A percentile compares a stretch with the other conserved stretches of the same genome.
Evolutionary conservation across 768 basidiomycete species (phyloP).

Genomic region (Punctularia strigosozonata): DNA sequence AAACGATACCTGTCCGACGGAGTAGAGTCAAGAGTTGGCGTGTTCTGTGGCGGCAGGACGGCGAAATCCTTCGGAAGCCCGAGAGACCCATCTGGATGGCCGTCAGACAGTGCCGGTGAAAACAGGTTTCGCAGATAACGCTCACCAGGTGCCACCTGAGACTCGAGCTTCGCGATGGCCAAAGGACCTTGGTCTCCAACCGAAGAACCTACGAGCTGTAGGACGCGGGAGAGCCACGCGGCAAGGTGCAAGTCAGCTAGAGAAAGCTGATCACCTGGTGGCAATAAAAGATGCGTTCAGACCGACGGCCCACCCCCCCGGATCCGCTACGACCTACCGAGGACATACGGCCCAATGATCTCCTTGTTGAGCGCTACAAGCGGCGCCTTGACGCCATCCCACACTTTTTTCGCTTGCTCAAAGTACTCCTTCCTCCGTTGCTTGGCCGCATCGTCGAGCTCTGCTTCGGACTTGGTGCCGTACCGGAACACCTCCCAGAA

Average conservation of each 20-base stretch:
- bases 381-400: conserved; percentile 40
- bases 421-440: conserved; percentile 38
- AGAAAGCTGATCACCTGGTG: conserved; percentile 78
- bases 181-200: conserved; percentile 36
- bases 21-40: conserved; percentile 10
- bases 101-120: no score
- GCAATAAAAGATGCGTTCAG: neutral
- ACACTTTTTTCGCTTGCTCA: conserved; percentile 32
- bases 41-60: conserved; percentile 19
- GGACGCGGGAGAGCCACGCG: conserved; percentile 59
- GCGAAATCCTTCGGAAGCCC: conserved; percentile 34
- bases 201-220: conserved; percentile 43
- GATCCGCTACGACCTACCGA: conserved; percentile 33
- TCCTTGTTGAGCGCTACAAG: conserved; percentile 40
- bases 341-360: conserved; percentile 49
- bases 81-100: no score
- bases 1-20: conserved; percentile 24
- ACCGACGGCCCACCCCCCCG: neutral
- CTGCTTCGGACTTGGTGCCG: conserved; percentile 26
- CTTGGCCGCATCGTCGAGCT: conserved; percentile 28
- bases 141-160: conserved; percentile 36
- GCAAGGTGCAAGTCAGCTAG: conserved; percentile 74
- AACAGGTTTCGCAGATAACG: no score
- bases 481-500: conserved; percentile 34
- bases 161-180: conserved; percentile 40